These are phyloP conservation scores for Lipomyces yamadae DNA, from an alignment of 805 yeast species.

Conservation along the genomic window DNA sequence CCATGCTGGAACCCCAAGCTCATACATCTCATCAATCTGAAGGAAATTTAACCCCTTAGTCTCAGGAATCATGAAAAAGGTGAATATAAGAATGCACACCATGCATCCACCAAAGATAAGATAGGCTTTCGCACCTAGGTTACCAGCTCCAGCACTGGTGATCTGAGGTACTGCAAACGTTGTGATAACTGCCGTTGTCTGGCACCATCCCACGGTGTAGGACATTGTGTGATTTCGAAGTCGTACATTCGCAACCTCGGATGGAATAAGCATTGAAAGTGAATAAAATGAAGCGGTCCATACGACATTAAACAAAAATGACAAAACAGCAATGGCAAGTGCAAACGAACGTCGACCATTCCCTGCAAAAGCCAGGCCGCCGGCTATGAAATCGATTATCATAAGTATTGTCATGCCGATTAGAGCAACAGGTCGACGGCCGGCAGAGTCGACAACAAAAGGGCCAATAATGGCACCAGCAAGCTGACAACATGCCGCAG, in stretches of 20 bases:
- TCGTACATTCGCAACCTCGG: slow-evolving; percentile 13
- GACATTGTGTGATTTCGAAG: slow-evolving; percentile 21
- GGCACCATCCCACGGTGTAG: slow-evolving; percentile 14
- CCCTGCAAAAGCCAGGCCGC: slow-evolving; percentile 10
- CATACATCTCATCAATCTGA: slow-evolving; percentile 73
- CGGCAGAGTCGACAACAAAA: slow-evolving; percentile 10
- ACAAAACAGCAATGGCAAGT: slow-evolving; percentile 11
- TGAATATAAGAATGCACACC: slow-evolving; percentile 53
- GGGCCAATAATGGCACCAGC: slow-evolving; percentile 20
- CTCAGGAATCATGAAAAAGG: slow-evolving; percentile 73
- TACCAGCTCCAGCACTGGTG: slow-evolving; percentile 16
- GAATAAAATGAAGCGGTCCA: slow-evolving; percentile 16
- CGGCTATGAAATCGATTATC: slow-evolving; percentile 15
- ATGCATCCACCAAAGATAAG: slow-evolving; percentile 21
- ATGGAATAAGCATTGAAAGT: slow-evolving; percentile 11
- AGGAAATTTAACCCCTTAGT: slow-evolving; percentile 83
- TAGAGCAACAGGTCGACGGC: slow-evolving; percentile 15
- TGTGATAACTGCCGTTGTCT: slow-evolving; percentile 13
- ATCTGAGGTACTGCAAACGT: slow-evolving; percentile 18
- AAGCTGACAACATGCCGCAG: slow-evolving; percentile 14
- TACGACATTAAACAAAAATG: slow-evolving; percentile 9
- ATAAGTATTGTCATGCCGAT: slow-evolving; percentile 6
- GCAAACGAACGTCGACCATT: background rate
- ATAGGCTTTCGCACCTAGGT: slow-evolving; percentile 18
- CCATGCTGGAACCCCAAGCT: slow-evolving; percentile 35